Conservation (phyloP, 2,329 filamentous ascomycete species). For the Aciculosporium take region DNA sequence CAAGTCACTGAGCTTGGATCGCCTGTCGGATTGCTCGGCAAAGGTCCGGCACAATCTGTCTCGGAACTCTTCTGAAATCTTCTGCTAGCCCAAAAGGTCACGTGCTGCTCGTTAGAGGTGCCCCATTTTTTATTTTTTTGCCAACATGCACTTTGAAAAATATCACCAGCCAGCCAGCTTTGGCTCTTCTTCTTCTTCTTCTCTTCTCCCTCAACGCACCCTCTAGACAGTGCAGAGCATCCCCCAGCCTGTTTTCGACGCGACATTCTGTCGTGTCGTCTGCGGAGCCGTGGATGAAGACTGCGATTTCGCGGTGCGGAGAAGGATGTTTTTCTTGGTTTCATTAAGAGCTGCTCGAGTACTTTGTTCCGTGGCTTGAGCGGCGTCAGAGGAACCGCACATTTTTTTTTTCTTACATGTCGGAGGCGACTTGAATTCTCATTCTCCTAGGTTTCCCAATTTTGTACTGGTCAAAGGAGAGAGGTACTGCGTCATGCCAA, state of each 20-base stretch:
- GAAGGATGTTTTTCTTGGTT: conserved; percentile 29
- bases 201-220: conserved; percentile 48
- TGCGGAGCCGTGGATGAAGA: conserved; percentile 47
- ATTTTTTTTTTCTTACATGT: conserved; percentile 9
- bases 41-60: conserved; percentile 7
- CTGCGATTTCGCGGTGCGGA: conserved; percentile 46
- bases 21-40: conserved; percentile 7
- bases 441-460: not conserved
- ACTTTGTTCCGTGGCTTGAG: conserved; percentile 23
- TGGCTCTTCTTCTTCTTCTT: conserved; percentile 13
- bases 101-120: conserved; percentile 4
- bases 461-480: no score
- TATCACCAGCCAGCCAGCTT: not conserved
- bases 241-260: conserved; percentile 39
- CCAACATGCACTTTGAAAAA: not conserved
- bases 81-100: conserved; percentile 1
- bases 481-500: no score
- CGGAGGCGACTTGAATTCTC: no score
- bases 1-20: not conserved
- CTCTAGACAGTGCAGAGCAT: conserved; percentile 80
- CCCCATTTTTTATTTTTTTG: not conserved
- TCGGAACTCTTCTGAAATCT: no score
- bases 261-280: conserved; percentile 52
- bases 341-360: conserved; percentile 45
- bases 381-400: conserved; percentile 30